Conservation (phyloP, 805 yeast species). For the Cyberlindnera bimundalis region DNA sequence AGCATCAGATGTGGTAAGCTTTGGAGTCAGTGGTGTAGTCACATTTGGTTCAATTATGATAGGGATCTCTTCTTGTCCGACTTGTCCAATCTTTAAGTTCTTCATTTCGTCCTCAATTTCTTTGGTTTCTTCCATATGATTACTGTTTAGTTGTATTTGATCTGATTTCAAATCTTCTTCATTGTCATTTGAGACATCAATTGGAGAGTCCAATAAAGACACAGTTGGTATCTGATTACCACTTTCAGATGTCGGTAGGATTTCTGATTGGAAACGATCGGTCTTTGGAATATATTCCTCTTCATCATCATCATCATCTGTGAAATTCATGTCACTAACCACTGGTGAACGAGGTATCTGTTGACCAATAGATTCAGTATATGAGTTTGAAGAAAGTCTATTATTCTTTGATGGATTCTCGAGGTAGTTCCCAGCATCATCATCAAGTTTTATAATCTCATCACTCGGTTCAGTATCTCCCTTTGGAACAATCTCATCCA, state of each 20-base stretch:
- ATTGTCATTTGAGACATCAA: constrained; percentile 6
- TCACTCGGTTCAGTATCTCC: background rate
- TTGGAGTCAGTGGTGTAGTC: background rate
- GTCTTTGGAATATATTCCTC: constrained; percentile 9
- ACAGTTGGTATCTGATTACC: background rate
- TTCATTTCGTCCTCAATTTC: background rate
- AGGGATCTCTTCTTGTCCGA: background rate
- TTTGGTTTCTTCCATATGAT: too few relatives aligned
- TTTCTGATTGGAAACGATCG: constrained; percentile 1
- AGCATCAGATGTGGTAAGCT: constrained; percentile 9
- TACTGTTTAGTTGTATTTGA: too few relatives aligned
- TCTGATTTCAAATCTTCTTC: too few relatives aligned
- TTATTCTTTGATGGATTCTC: background rate
- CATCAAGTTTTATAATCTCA: constrained; percentile 1
- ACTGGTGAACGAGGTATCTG: background rate
- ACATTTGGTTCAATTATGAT: constrained; percentile 2
- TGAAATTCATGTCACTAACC: constrained; percentile 6
- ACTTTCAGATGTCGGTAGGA: background rate
- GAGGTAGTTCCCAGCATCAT: background rate
- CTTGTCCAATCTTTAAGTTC: too few relatives aligned
- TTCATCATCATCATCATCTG: constrained; percentile 5
- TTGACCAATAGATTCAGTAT: background rate
- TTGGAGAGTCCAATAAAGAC: background rate
- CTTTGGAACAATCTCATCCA: constrained; percentile 9
- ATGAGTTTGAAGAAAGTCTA: constrained; percentile 1